phyloP scores from a whole-genome alignment of 1,284 basidiomycete genomes.

The Laetiporus sulphureus region DNA sequence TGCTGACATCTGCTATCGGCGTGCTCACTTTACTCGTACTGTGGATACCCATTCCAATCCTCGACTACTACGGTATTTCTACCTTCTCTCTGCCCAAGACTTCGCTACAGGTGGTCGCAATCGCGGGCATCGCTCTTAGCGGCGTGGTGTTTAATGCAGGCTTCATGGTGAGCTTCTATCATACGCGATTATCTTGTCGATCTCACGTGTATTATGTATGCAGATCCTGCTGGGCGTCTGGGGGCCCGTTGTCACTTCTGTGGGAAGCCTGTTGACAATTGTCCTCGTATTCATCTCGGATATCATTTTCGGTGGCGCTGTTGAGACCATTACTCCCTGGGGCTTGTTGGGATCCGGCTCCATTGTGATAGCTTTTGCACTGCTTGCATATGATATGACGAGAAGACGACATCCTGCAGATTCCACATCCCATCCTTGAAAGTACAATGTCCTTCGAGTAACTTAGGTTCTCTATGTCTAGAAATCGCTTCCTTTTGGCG shows the following conservation, averaged over 20 bases:
- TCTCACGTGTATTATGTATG: conserved; percentile 7
- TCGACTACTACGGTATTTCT: conserved; percentile 56
- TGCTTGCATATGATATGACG: conserved; percentile 67
- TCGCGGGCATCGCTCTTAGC: conserved; percentile 55
- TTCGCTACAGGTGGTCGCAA: conserved; percentile 34
- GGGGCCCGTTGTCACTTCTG: conserved; percentile 82
- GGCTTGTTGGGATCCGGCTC: conserved; percentile 60
- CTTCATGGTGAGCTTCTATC: conserved; percentile 52
- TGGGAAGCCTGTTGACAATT: conserved; percentile 79
- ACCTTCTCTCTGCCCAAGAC: conserved; percentile 53
- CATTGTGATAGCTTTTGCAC: conserved; percentile 68
- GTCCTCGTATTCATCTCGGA: conserved; percentile 75
- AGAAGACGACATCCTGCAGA: conserved; percentile 15
- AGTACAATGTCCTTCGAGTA: too few relatives aligned
- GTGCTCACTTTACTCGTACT: conserved; percentile 55
- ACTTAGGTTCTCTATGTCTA: too few relatives aligned
- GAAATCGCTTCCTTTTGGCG: too few relatives aligned
- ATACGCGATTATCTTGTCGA: conserved; percentile 2
- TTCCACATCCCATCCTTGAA: too few relatives aligned
- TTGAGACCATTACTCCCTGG: conserved; percentile 52
- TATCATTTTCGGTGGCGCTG: conserved; percentile 51
- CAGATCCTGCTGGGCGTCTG: conserved; percentile 73
- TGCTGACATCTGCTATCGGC: conserved; percentile 65
- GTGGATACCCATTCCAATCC: conserved; percentile 68
- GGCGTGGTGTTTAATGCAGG: conserved; percentile 73